phyloP scores from a whole-genome alignment of 169 alveolate genomes.

The Cryptosporidium sp. region DNA sequence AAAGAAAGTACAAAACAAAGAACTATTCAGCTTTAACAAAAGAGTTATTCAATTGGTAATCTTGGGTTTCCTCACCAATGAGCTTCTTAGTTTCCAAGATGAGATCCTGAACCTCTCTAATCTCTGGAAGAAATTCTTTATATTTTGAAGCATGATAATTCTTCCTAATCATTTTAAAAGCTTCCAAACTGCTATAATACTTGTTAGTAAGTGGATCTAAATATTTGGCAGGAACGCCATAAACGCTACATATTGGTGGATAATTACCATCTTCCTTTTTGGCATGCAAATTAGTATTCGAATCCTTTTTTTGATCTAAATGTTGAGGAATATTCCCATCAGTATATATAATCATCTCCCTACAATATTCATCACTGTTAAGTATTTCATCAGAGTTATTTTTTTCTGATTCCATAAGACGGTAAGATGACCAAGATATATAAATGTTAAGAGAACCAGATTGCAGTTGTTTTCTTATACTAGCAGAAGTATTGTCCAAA shows the following conservation, averaged over 20 bases:
- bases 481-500: slow-evolving; percentile 56
- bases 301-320: background rate
- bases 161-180: slow-evolving; percentile 42
- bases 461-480: slow-evolving; percentile 63
- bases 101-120: slow-evolving; percentile 29
- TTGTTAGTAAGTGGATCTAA: slow-evolving; percentile 59
- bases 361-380: slow-evolving; percentile 33
- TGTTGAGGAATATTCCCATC: slow-evolving; percentile 52
- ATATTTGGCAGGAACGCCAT: slow-evolving; percentile 51
- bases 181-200: slow-evolving; percentile 60
- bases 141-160: slow-evolving; percentile 37
- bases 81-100: slow-evolving; percentile 16
- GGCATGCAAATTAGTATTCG: background rate
- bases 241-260: slow-evolving; percentile 12
- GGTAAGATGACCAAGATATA: slow-evolving; percentile 71
- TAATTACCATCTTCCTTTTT: background rate
- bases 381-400: slow-evolving; percentile 40
- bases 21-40: slow-evolving; percentile 3
- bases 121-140: slow-evolving; percentile 15
- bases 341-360: slow-evolving; percentile 61
- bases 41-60: background rate
- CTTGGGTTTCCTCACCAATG: background rate
- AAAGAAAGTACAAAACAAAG: background rate
- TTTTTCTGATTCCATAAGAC: slow-evolving; percentile 71
- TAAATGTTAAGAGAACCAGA: slow-evolving; percentile 55